Evolutionary conservation across 2,329 filamentous ascomycete genomes (phyloP), one percentile per base, ranked within the genome.

Genomic region (Epichloe bromicola): DNA sequence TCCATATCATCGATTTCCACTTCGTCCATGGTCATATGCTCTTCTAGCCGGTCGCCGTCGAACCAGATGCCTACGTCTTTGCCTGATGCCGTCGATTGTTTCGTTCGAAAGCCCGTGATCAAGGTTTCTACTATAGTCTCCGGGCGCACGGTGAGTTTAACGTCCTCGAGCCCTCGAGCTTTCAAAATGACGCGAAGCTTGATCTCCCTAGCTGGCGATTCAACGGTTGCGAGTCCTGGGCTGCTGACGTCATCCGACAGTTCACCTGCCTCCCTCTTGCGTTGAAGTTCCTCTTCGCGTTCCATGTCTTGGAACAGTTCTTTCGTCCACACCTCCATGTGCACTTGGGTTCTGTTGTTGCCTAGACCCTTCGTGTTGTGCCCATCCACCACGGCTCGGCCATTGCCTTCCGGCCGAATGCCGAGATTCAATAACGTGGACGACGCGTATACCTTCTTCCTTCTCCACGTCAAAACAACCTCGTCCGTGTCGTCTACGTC

Each of bases 391-490:
- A 76, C 65, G 14, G 71, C 64, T 40, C 74, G 74, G 5, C 74
- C 65, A 12, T 60, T 60, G 5, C 55, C 61, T 11, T 68, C 64
- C 0, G 72, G 69, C 8, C 68, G 62, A 44, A 93, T 75, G 6
- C 82, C 82, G 6, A 95, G 69, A 46, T 77, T 82, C 49, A 74
- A 74, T 53, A 87, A 83, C 1, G 84, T 90, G 5, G 86, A 87
- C n/a, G 78, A 76, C 56, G 86, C 80, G 62, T 85, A 95, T 3
- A 95, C 67, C 53, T 80, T 79, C 52, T 79, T 79, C 26, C 79
- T 76, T 55, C 82, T 83, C 83, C 87, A 95, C 0, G 87, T 93
- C 51, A 97, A 74, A 59, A 93, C 85, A 17, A 94, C 70, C 1
- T 72, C 69, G 4, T 74, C 68, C 2, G 73, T 66, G 23, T 74